Conservation (phyloP, 2,329 filamentous ascomycete genomes). For the Aspergillus versicolor region DNA sequence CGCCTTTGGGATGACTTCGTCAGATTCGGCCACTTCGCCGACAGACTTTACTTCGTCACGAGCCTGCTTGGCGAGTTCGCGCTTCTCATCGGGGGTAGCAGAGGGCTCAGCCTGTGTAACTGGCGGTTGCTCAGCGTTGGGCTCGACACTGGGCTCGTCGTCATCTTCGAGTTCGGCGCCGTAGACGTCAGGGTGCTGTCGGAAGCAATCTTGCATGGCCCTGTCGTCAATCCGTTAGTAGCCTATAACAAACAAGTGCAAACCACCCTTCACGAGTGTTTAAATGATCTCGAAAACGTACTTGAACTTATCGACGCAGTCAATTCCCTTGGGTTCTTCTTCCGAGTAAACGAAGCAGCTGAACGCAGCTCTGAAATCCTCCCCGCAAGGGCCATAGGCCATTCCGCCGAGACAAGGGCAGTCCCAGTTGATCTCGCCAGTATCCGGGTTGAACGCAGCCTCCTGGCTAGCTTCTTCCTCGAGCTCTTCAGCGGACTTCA, state of each 20-base stretch:
- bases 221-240: conserved; percentile 47
- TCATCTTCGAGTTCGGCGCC: conserved; percentile 83
- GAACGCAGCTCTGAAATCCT: conserved; percentile 92
- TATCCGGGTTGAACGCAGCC: conserved; percentile 96
- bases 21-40: conserved; percentile 39
- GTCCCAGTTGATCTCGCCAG: conserved; percentile 99
- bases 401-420: conserved; percentile 97
- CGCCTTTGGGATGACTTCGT: conserved; percentile 50
- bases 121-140: conserved; percentile 18
- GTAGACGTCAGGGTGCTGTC: conserved; percentile 88
- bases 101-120: conserved; percentile 26
- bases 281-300: conserved; percentile 47
- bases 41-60: conserved; percentile 24
- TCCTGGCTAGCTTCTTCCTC: conserved; percentile 82
- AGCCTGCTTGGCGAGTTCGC: conserved; percentile 23
- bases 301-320: conserved; percentile 98
- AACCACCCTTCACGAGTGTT: background rate
- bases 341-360: conserved; percentile 97
- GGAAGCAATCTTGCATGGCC: conserved; percentile 97
- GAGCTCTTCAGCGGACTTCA: conserved; percentile 54
- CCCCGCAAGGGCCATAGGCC: conserved; percentile 92
- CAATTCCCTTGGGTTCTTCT: conserved; percentile 95
- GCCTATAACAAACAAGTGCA: background rate
- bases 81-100: conserved; percentile 28
- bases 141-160: conserved; percentile 43